Evolutionary conservation across 2,329 filamentous ascomycete genomes (phyloP), one percentile per base, ranked within the genome.

Genomic region (Penicillium sp.): DNA sequence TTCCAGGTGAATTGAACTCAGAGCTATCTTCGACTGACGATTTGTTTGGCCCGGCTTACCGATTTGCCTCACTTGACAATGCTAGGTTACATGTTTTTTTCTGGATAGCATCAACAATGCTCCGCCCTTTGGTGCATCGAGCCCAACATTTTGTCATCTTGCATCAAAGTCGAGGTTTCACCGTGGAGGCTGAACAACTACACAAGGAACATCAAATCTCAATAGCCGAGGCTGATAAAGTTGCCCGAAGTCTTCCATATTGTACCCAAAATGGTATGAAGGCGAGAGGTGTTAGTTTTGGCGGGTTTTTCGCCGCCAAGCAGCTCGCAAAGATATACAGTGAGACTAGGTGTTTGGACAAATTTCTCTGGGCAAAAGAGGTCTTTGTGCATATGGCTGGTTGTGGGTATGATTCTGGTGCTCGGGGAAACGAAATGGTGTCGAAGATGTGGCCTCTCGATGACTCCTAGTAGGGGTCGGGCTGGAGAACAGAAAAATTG

Each of bases 51-150:
- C 31, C 31, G 31, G 31, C 31, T 34, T 34, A 34, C 31, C 31
- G 31, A 34, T 34, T 34, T 14, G 4, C 31, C 13, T 34, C 31
- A 11, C 31, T 34, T 34, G 31, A 34, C 31, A 34, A 34, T 34
- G 31, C 31, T 14, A 34, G 31, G 13, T 34, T 34, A 14, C 31
- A 34, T 34, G 10, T 34, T 9, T 34, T 34, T 34, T 34, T 34
- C 31, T 34, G 31, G 31, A 14, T 34, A 52, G 48, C 34, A 57
- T 57, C 45, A 57, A 55, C 42, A 52, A 47, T 31, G 55, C 55
- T 5, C 42, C 44, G 1, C 55, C 55, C 2, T 34, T 34, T 34
- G 31, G 2, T 11, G 4, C 13, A 11, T 34, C 31, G 31, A 11
- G 31, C 31, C 31, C 31, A 34, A 34, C 10, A 34, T 34, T 9